Percentiles rank a stretch among this genome's conserved stretches.
phyloP scores from a whole-genome alignment of 2,329 filamentous ascomycete species.

The Ophiostoma ips region DNA sequence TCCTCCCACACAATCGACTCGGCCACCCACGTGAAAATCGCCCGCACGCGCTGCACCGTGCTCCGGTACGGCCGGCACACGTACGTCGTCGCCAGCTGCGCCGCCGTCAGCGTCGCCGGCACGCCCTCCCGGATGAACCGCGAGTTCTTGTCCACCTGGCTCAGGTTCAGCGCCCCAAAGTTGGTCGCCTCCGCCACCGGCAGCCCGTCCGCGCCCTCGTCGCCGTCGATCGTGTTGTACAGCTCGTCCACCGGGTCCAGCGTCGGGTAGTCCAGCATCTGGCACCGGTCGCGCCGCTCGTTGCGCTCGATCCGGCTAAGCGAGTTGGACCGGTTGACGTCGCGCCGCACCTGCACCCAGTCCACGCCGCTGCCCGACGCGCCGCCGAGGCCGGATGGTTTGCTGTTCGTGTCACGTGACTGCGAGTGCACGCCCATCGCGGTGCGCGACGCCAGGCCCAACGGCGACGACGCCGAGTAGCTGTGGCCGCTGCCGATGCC shows the following conservation, averaged over 20 bases:
- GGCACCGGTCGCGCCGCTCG: constrained; percentile 76
- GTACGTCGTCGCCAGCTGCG: constrained; percentile 75
- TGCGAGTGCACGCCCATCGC: constrained; percentile 13
- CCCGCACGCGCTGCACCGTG: constrained; percentile 80
- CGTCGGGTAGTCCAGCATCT: constrained; percentile 85
- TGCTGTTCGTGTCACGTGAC: constrained; percentile 24
- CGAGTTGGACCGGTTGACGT: constrained; percentile 91
- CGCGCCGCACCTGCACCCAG: constrained; percentile 94
- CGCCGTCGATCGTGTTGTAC: constrained; percentile 71
- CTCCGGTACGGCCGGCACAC: constrained; percentile 89
- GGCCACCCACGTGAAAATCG: constrained; percentile 96
- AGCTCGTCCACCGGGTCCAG: constrained; percentile 84
- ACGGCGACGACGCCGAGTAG: constrained; percentile 19
- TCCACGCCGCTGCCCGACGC: constrained; percentile 43
- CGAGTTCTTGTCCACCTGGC: constrained; percentile 87
- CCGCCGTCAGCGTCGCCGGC: constrained; percentile 67
- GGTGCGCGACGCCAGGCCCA: constrained; percentile 29
- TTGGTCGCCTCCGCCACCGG: constrained; percentile 73
- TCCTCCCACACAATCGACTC: constrained; percentile 95
- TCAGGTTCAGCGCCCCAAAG: constrained; percentile 66
- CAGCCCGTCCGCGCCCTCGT: constrained; percentile 74
- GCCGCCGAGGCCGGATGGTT: constrained; percentile 53
- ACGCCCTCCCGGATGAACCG: constrained; percentile 78
- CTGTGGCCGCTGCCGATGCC: not conserved
- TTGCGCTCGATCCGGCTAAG: constrained; percentile 75